Conservation (phyloP, 1,139 yeast genomes). For the Geotrichum histeridarum region DNA sequence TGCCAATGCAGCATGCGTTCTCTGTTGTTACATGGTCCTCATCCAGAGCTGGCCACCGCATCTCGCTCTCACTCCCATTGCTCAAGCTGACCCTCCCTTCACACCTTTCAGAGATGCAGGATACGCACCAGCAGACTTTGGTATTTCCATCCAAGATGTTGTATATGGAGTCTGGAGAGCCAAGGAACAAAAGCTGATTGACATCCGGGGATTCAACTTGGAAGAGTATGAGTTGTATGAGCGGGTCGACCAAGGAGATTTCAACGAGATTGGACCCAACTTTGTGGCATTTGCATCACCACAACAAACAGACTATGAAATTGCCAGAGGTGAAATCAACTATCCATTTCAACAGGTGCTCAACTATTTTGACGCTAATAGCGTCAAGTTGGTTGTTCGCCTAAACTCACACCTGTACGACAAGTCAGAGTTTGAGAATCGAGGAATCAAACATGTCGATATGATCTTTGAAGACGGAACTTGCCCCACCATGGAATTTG, state of each 20-base stretch:
- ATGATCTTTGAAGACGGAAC: conserved; percentile 98
- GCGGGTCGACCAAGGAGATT: conserved; percentile 94
- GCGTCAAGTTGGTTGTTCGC: conserved; percentile 85
- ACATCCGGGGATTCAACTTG: conserved; percentile 78
- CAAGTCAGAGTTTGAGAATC: conserved; percentile 70
- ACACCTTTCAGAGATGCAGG: conserved; percentile 97
- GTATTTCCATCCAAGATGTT: conserved; percentile 85
- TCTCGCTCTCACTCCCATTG: conserved; percentile 88
- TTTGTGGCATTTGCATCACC: conserved; percentile 98
- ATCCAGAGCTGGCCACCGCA: conserved; percentile 98
- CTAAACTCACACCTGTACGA: conserved; percentile 88
- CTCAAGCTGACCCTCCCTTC: conserved; percentile 89
- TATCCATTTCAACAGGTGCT: conserved; percentile 64
- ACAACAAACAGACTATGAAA: conserved; percentile 53
- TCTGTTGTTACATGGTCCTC: conserved; percentile 90
- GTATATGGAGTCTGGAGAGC: conserved; percentile 98
- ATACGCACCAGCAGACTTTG: conserved; percentile 90
- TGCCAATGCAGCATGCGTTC: conserved; percentile 89
- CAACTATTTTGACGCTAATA: conserved; percentile 61
- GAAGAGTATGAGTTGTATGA: conserved; percentile 92
- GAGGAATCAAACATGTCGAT: conserved; percentile 84
- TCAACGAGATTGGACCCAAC: conserved; percentile 84
- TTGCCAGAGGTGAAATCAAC: conserved; percentile 22
- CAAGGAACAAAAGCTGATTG: conserved; percentile 86
- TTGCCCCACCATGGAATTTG: conserved; percentile 91